Percentiles rank a stretch among this genome's conserved stretches.
Conservation (phyloP, 495 filamentous ascomycete genomes). For the Aspergillus sclerotiicarbonarius region DNA sequence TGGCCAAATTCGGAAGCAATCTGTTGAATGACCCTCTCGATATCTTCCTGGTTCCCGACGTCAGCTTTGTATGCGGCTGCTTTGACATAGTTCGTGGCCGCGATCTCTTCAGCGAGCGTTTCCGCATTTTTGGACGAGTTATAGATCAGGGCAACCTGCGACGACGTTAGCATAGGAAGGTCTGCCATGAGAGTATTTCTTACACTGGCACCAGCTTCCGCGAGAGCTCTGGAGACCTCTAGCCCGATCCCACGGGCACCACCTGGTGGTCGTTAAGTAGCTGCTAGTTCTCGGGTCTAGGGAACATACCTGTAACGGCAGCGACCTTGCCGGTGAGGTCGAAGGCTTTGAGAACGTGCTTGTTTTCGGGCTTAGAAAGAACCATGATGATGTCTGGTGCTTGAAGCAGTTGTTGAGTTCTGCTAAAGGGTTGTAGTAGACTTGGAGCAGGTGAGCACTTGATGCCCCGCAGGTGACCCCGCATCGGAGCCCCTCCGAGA, state of each 20-base stretch:
- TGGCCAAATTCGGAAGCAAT: conserved; percentile 63
- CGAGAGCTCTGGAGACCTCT: conserved; percentile 65
- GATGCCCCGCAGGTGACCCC: not conserved
- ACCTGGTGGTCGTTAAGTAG: conserved; percentile 34
- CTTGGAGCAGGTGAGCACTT: not conserved
- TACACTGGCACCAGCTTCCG: conserved; percentile 75
- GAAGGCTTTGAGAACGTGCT: conserved; percentile 36
- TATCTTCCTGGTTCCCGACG: conserved; percentile 54
- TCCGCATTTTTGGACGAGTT: conserved; percentile 71
- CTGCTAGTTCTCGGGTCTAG: not conserved
- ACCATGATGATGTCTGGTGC: conserved; percentile 31
- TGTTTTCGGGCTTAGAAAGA: conserved; percentile 35
- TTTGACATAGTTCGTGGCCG: conserved; percentile 68
- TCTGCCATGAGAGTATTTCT: not conserved
- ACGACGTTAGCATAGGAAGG: not conserved
- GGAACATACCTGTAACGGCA: conserved; percentile 27
- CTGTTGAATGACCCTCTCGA: conserved; percentile 52
- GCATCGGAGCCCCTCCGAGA: not conserved
- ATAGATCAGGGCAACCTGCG: conserved; percentile 44
- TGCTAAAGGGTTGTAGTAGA: not conserved
- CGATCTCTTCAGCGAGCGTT: conserved; percentile 65
- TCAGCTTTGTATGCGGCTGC: conserved; percentile 65
- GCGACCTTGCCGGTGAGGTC: conserved; percentile 38
- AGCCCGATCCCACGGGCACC: conserved; percentile 79
- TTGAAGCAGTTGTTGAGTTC: not conserved